Evolutionary conservation across 352 stramenopile genomes (phyloP), one percentile per base, ranked within the genome.

Genomic region (Pythium aphanidermatum): DNA sequence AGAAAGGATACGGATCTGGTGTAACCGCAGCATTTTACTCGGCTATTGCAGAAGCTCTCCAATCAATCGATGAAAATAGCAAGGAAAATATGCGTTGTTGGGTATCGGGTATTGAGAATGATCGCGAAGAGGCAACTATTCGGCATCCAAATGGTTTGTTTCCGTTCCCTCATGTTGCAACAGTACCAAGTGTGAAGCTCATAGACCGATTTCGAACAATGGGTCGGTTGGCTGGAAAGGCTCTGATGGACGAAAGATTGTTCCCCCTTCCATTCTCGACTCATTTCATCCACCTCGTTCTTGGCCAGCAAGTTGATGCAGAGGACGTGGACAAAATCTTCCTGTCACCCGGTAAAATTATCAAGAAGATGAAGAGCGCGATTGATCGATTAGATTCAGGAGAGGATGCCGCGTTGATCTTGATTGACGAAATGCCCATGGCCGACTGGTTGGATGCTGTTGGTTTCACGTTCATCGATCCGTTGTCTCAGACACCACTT

Each of bases 21-120:
- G 82, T 93, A 17, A 93, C 82, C 1, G 82, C 82, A 8, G 76
- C 77, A 9, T 93, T 93, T 42, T 93, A 92, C 51, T 93, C 82
- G 19, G 79, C 80, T 7, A 80, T 73, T 13, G 77, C 82, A 8
- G 57, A 83, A 12, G 79, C 74, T 11, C 43, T 93, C 11, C 82
- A 90, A 45, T 62, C 52, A 5, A 24, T 80, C 4, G 58, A 49
- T 30, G 74, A 86, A 38, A 82, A 85, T 39, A 33, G 56, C 4
- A 57, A 63, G 17, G 25, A 47, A 5, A 47, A 58, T 10, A 49
- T 64, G 42, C 56, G 49, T 4, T 81, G 68, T n/a, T 91, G 79
- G 79, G 60, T 91, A 2, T 48, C 68, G 23, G 79, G 79, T 5
- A 63, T 82, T 20, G 60, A 70, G 24, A 41, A 62, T 16, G 65